Conservation (phyloP, 306 rosid genomes). For the Luffa aegyptiaca region DNA sequence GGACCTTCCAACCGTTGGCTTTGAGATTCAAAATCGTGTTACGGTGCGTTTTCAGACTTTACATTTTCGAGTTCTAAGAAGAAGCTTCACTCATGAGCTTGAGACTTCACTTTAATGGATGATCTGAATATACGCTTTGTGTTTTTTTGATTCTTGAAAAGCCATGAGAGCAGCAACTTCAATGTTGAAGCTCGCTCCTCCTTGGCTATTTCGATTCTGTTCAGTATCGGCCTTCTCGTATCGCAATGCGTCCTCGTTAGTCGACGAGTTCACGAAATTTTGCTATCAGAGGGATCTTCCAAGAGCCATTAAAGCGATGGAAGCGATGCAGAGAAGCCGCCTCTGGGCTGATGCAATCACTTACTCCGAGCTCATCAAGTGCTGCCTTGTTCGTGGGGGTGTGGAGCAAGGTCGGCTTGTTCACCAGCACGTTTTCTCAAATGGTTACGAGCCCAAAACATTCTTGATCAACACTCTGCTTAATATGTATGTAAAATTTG, state of each 20-base stretch:
- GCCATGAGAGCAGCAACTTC: conserved; percentile 20
- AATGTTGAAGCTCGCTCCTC: conserved; percentile 21
- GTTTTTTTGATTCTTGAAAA: not conserved
- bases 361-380: conserved; percentile 69
- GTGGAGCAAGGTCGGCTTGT: conserved; percentile 53
- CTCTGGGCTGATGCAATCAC: conserved; percentile 50
- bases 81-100: not conserved
- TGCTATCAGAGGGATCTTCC: conserved; percentile 60
- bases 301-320: conserved; percentile 57
- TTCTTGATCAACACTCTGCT: conserved; percentile 51
- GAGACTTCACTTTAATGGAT: not conserved
- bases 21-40: no score
- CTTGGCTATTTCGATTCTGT: conserved; percentile 12
- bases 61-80: no score
- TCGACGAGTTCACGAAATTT: conserved; percentile 31
- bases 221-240: conserved; percentile 16
- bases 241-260: conserved; percentile 17
- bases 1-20: no score
- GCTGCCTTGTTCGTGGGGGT: conserved; percentile 56
- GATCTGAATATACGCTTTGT: not conserved
- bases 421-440: conserved; percentile 57
- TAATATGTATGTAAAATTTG: conserved; percentile 60
- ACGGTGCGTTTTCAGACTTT: no score
- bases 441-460: conserved; percentile 42
- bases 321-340: conserved; percentile 48